A percentile compares a stretch with the other conserved stretches of the same genome.
Conservation (phyloP, 179 eudicot genomes). For the Amaranthus tricolor region DNA sequence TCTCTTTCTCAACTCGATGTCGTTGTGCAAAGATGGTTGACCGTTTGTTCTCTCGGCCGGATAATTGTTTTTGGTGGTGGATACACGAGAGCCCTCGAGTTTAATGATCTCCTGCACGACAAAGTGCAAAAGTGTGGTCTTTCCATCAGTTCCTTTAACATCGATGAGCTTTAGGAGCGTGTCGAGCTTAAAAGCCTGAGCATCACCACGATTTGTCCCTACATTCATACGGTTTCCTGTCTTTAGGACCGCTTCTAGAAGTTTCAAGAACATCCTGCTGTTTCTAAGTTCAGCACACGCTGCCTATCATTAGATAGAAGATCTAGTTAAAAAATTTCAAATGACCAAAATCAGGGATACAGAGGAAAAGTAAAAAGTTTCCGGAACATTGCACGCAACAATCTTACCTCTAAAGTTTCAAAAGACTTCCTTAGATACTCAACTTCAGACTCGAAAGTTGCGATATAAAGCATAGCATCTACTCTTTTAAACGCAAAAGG, state of each 20-base stretch:
- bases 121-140: slow-evolving; percentile 89
- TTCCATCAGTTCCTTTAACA: slow-evolving; percentile 85
- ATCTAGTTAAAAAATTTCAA: not conserved
- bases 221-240: slow-evolving; percentile 95
- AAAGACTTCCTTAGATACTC: slow-evolving; percentile 75
- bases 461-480: slow-evolving; percentile 74
- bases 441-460: slow-evolving; percentile 77
- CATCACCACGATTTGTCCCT: slow-evolving; percentile 90
- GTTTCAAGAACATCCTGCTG: slow-evolving; percentile 84
- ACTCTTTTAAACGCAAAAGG: slow-evolving; percentile 81
- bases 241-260: slow-evolving; percentile 87
- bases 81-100: slow-evolving; percentile 57
- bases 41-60: not conserved
- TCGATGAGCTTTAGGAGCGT: slow-evolving; percentile 88
- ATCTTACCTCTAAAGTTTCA: slow-evolving; percentile 74
- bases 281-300: slow-evolving; percentile 81
- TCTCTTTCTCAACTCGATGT: slow-evolving; percentile 60
- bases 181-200: slow-evolving; percentile 90
- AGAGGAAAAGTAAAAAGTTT: not conserved
- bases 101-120: slow-evolving; percentile 86
- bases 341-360: not conserved
- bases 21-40: slow-evolving; percentile 36
- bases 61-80: slow-evolving; percentile 23
- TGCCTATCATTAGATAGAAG: slow-evolving; percentile 39
- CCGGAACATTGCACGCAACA: not conserved